Base-by-base conservation (phyloP, 371 early-diverging fungal species). In the Fennellomyces sp. region DNA sequence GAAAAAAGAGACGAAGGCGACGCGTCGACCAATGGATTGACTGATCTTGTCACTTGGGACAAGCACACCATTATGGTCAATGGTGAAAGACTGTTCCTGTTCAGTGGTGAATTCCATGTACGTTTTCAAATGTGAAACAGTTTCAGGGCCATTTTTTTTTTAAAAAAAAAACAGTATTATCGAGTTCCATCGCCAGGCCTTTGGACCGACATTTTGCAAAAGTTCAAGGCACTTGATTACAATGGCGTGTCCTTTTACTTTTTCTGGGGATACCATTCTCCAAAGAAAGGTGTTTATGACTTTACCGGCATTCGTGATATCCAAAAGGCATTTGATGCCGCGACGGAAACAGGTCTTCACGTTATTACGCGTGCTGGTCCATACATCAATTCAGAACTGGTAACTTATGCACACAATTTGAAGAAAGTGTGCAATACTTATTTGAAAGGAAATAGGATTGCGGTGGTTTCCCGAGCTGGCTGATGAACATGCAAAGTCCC, bases 201-300 rank as follows among this genome's bases (percentile, higher is more conserved):
- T 7, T 62, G 62, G 62, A 30, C 29, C 6, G 66, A 66, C 31
- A 45, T 66, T 17, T 28, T 66, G 58, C 41, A 66, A 31, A 66
- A 66, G 51, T 64, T 56, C 55, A 67, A 67, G 29, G 53, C 68
- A 2, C 41, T 56, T 13, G 68, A 58, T 8, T 67, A 52, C 45
- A 67, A 67, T 50, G 60, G 64, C 23, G 68, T 56, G 7, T 63
- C 64, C 11, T 58, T 57, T 28, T 67, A 67, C 51, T 67, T 67
- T 23, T 63, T 63, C 55, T 67, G 68, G 68, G 68, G 68, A 12
- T 67, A 52, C 17, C 68, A 67, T 29, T 63, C 63, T 15, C 48
- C 63, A 19, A 67, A 63, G 25, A 59, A 56, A 31, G 59, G 59
- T 4, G 57, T 49, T 41, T 58, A 60, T 47, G 69, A 69, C 29